A percentile compares a stretch with the other conserved stretches of the same genome.
These are phyloP conservation scores for Aspergillus sp. DNA, from an alignment of 2,329 filamentous ascomycete species.

Conservation along the genomic window DNA sequence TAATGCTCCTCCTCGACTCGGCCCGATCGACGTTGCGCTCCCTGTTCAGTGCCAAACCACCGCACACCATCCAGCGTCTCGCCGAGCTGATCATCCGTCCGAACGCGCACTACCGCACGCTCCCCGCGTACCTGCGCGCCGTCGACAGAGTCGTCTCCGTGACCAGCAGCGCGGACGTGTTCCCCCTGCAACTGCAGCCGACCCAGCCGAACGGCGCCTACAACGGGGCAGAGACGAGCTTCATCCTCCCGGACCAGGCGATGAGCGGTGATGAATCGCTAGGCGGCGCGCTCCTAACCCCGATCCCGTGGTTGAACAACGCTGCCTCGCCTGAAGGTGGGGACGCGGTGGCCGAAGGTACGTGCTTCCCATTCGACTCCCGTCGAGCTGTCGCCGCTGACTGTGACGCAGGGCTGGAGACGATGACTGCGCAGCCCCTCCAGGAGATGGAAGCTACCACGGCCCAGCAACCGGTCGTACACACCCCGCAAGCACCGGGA, in stretches of 20 bases:
- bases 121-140: constrained; percentile 84
- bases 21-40: constrained; percentile 60
- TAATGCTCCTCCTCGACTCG: constrained; percentile 61
- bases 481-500: neutral
- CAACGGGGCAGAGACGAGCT: constrained; percentile 35
- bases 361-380: neutral
- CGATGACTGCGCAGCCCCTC: neutral
- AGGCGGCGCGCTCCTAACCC: constrained; percentile 86
- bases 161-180: constrained; percentile 75
- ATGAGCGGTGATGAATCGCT: constrained; percentile 84
- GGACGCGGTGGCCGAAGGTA: constrained; percentile 20
- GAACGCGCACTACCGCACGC: constrained; percentile 72
- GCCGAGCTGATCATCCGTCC: constrained; percentile 81
- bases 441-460: neutral
- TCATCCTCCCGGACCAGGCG: constrained; percentile 32
- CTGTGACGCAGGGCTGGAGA: neutral
- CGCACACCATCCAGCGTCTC: constrained; percentile 89
- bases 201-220: constrained; percentile 56
- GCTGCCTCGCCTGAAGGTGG: constrained; percentile 28
- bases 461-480: neutral
- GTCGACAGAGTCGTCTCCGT: constrained; percentile 89
- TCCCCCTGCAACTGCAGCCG: constrained; percentile 63
- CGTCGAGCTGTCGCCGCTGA: neutral
- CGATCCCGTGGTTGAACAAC: constrained; percentile 80
- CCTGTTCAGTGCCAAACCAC: constrained; percentile 72